Percentiles rank a stretch among this genome's conserved stretches.
Conservation (phyloP, 1,284 basidiomycete genomes). For the Sporisorium exsertum region DNA sequence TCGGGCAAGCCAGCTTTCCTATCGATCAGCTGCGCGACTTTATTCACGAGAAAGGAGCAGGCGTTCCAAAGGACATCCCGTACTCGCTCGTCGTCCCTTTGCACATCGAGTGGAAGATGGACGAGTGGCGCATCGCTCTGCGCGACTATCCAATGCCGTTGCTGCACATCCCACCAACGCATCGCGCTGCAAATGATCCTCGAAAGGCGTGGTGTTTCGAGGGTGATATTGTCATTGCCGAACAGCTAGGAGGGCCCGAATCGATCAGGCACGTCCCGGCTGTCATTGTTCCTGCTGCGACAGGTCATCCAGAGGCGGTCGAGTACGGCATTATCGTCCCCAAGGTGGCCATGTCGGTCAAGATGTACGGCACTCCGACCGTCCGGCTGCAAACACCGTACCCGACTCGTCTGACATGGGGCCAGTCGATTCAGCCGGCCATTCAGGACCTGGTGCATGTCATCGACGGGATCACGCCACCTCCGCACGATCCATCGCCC, state of each 20-base stretch:
- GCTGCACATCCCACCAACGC: slow-evolving; percentile 70
- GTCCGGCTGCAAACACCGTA: slow-evolving; percentile 78
- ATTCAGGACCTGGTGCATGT: slow-evolving; percentile 88
- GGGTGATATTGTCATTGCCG: slow-evolving; percentile 86
- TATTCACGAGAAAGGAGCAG: slow-evolving; percentile 78
- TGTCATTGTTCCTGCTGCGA: slow-evolving; percentile 62
- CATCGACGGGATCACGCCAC: slow-evolving; percentile 83
- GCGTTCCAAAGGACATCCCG: slow-evolving; percentile 78
- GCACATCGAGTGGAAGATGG: slow-evolving; percentile 80
- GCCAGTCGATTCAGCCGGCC: slow-evolving; percentile 85
- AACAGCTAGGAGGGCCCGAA: slow-evolving; percentile 82
- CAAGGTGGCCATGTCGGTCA: slow-evolving; percentile 94
- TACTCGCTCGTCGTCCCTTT: slow-evolving; percentile 88
- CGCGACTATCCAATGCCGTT: slow-evolving; percentile 79
- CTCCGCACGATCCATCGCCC: slow-evolving; percentile 87
- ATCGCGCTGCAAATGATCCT: slow-evolving; percentile 20
- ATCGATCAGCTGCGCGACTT: slow-evolving; percentile 76
- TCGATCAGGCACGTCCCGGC: slow-evolving; percentile 70
- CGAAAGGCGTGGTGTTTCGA: slow-evolving; percentile 76
- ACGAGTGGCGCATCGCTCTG: slow-evolving; percentile 76
- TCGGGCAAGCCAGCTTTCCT: slow-evolving; percentile 78
- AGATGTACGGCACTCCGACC: slow-evolving; percentile 80
- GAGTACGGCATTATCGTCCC: slow-evolving; percentile 80
- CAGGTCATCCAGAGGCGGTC: slow-evolving; percentile 72
- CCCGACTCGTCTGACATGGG: slow-evolving; percentile 86